Evolutionary conservation across 805 yeast species (phyloP).

Genomic region (Candida montana): DNA sequence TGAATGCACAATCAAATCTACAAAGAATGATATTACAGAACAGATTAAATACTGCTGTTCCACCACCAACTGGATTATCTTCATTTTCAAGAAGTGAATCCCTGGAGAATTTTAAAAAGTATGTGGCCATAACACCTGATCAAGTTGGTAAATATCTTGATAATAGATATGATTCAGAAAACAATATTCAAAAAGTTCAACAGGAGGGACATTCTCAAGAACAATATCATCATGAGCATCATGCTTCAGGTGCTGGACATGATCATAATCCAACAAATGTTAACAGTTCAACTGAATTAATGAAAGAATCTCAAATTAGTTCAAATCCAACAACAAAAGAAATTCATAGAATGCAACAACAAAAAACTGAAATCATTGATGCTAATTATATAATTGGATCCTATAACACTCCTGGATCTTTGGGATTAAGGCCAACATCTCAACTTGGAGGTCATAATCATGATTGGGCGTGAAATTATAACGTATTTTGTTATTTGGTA

Average conservation of each 20-base stretch:
- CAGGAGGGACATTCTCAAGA: background rate
- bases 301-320: background rate
- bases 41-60: slow-evolving; percentile 10
- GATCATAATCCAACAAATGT: background rate
- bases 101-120: slow-evolving; percentile 5
- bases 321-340: slow-evolving; percentile 9
- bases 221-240: background rate
- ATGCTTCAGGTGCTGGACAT: background rate
- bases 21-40: slow-evolving; percentile 24
- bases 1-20: slow-evolving; percentile 14
- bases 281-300: background rate
- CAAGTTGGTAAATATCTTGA: slow-evolving; percentile 19
- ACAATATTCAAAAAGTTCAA: background rate
- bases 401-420: slow-evolving; percentile 19
- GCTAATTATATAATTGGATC: slow-evolving; percentile 15
- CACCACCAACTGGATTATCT: slow-evolving; percentile 1
- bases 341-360: background rate
- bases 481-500: no score
- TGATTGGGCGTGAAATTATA: slow-evolving; percentile 16
- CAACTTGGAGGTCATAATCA: slow-evolving; percentile 10
- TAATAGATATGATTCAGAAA: slow-evolving; percentile 8
- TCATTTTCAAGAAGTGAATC: slow-evolving; percentile 1
- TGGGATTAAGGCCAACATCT: slow-evolving; percentile 15
- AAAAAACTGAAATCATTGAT: background rate
- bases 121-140: slow-evolving; percentile 15